Evolutionary conservation across 768 basidiomycete species (phyloP), one percentile per base, ranked within the genome.

Genomic region (Kwoniella sp.): DNA sequence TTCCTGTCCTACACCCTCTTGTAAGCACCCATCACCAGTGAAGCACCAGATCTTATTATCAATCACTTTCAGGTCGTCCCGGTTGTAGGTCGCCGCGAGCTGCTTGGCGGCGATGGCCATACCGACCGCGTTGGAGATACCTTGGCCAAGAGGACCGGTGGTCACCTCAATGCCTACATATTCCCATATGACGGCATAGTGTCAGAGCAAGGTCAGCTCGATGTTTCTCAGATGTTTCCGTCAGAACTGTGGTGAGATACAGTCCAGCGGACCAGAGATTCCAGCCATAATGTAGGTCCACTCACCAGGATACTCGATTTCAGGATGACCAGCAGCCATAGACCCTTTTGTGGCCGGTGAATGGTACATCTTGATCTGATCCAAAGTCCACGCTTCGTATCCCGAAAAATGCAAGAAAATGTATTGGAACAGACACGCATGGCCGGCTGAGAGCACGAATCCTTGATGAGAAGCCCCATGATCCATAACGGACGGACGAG

Each of bases 1-100:
- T 65, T 80, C 79, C 58, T 78, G 77, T 15, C 79, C 79, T n/a
- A 80, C 74, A 73, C 79, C 79, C 66, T 80, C 79, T 55, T 80
- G 79, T 25, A 80, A 55, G 68, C 79, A 80, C 7, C 79, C 79
- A 58, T 80, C 79, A 26, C 79, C 79, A 12, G 79, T 80, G 65
- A 80, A 75, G 50, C 73, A 74, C 75, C 73, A 80, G 51, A 79
- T 71, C 67, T 77, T 79, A 38, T 67, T 67, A 29, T 71, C 71
- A 15, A 73, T 67, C 17, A 77, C 58, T 11, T 66, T 65, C 60
- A 65, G 71, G 8, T 60, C 77, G 3, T 73, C 71, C 58, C 69
- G 72, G 69, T 80, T 77, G 67, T 77, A 80, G 29, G 57, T 62
- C 3, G 79, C 75, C 9, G 60, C 77, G 25, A 78, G 55, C 34